These are phyloP conservation scores for Aspergillus hortae DNA, from an alignment of 2,329 filamentous ascomycete species.

Conservation along the genomic window DNA sequence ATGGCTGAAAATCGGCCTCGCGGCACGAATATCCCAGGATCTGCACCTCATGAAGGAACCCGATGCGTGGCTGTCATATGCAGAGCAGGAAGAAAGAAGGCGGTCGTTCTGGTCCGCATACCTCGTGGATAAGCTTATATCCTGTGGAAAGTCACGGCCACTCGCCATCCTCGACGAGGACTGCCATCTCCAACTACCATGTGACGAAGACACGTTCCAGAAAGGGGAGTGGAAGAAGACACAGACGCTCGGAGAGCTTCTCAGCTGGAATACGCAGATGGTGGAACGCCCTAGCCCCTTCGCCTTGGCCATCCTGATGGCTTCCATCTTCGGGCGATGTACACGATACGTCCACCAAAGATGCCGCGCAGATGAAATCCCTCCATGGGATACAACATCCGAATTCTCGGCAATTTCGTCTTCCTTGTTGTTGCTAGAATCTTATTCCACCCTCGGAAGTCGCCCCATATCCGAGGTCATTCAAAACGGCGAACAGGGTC, in stretches of 20 bases:
- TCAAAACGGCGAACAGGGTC: constrained; percentile 7
- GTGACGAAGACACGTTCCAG: constrained; percentile 19
- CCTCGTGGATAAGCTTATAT: constrained; percentile 28
- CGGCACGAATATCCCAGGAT: constrained; percentile 60
- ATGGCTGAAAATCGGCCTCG: constrained; percentile 29
- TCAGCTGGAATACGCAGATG: constrained; percentile 19
- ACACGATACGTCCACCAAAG: constrained; percentile 26
- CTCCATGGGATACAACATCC: constrained; percentile 36
- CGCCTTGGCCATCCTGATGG: constrained; percentile 29
- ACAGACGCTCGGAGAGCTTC: constrained; percentile 18
- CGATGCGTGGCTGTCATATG: constrained; percentile 9
- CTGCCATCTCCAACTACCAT: constrained; percentile 24
- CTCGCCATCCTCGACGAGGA: constrained; percentile 21
- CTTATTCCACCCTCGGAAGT: constrained; percentile 23
- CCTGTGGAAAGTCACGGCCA: constrained; percentile 21
- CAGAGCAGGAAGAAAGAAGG: constrained; percentile 27
- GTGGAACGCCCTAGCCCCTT: constrained; percentile 20
- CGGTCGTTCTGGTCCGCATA: constrained; percentile 31
- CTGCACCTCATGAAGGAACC: constrained; percentile 31
- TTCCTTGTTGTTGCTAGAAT: constrained; percentile 29
- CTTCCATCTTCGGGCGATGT: constrained; percentile 31
- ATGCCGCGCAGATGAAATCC: constrained; percentile 17
- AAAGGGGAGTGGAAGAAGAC: constrained; percentile 17
- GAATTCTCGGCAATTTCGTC: constrained; percentile 32
- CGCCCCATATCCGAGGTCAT: constrained; percentile 15